Base-by-base conservation (phyloP, 108 stramenopile genomes). In the Stephanodiscus minutulus region DNA sequence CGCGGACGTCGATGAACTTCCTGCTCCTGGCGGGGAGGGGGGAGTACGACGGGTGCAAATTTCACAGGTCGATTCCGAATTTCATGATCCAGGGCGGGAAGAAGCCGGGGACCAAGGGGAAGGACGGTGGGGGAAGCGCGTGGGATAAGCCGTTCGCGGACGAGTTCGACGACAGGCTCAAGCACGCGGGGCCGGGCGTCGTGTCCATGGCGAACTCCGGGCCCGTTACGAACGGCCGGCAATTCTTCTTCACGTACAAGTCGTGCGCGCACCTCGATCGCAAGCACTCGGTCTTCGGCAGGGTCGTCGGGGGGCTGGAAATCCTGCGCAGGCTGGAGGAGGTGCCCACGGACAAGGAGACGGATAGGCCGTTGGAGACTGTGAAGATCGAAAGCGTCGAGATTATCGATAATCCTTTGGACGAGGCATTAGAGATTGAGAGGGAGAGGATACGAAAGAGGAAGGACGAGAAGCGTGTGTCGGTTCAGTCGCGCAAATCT, bases 21-120 rank as follows among this genome's bases (percentile, higher is more conserved):
- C 49, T 98, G 25, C 82, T 95, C 10, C 70, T 98, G 37, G 96
- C 92, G 49, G 74, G 83, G 61, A 76, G 78, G 56, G 81, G 88
- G 5, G 91, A 92, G 67, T 99, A 99, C 65, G 81, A 95, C 41
- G 95, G 91, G 7, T 84, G 91, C 12, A 66, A 76, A 12, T 99
- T 98, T 82, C 98, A 99, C 74, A 89, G 98, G 18, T 70, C 87
- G 2, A 96, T 98, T 68, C 79, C 79, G 2, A 89, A 86, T 50
- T 98, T 97, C 68, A 95, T 97, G 94, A 88, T 96, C 27, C 98
- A 99, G 71, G 97, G 96, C 8, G 97, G 97, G 7, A 94, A 96
- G 65, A 87, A 88, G 28, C 70, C 80, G 12, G 59, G 64, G 28
- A 47, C 36, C 28, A 63, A 48, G 50, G 50, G 54, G 15, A 59